Conservation (phyloP, 1,284 basidiomycete genomes). For the Ustilago sp. region DNA sequence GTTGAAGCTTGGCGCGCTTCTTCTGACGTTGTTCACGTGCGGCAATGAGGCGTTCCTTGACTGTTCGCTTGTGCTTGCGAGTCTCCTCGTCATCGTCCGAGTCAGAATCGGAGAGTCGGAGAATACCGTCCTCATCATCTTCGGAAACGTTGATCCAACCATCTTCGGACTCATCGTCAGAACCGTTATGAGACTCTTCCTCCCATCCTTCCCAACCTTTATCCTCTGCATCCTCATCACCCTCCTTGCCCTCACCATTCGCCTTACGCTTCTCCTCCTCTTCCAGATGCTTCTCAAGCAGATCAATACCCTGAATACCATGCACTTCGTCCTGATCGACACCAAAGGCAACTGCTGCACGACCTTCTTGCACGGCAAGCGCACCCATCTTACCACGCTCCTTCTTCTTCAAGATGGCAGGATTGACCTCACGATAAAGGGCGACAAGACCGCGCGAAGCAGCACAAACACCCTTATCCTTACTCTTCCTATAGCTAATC, state of each 20-base stretch:
- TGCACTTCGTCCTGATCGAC: constrained; percentile 77
- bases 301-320: constrained; percentile 82
- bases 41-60: constrained; percentile 42
- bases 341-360: constrained; percentile 77
- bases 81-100: constrained; percentile 80
- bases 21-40: constrained; percentile 55
- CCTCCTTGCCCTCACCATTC: constrained; percentile 70
- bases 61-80: constrained; percentile 41
- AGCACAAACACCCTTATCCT: constrained; percentile 91
- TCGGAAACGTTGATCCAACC: constrained; percentile 88
- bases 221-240: constrained; percentile 73
- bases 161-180: constrained; percentile 74
- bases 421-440: constrained; percentile 96
- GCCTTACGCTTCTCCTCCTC: constrained; percentile 43
- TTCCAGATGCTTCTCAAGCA: constrained; percentile 66
- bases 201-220: constrained; percentile 93
- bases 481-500: constrained; percentile 92
- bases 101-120: constrained; percentile 76
- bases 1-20: constrained; percentile 49
- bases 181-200: constrained; percentile 79
- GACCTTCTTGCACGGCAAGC: constrained; percentile 59
- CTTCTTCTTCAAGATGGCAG: constrained; percentile 86
- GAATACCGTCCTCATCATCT: constrained; percentile 75
- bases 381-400: constrained; percentile 75
- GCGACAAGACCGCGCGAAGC: constrained; percentile 88